These are phyloP conservation scores for Tylopilus sp. DNA, from an alignment of 1,284 basidiomycete species.

Conservation along the genomic window DNA sequence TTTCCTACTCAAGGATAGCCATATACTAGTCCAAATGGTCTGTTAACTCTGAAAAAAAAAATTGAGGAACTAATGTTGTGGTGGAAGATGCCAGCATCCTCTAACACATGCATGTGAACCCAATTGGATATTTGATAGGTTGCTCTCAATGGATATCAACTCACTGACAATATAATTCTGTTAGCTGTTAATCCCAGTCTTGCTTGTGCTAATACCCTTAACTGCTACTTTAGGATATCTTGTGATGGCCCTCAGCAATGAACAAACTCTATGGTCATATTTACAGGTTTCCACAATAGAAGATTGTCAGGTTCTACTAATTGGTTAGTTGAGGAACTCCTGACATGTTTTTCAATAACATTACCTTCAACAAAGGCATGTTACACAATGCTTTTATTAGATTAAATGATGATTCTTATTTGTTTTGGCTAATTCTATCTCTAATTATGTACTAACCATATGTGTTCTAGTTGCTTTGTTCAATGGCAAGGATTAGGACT, in stretches of 20 bases:
- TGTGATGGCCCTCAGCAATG: background rate
- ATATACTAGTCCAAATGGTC: no score
- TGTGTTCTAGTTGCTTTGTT: no score
- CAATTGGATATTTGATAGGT: background rate
- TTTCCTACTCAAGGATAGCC: no score
- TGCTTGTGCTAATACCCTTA: no score
- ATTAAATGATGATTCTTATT: no score
- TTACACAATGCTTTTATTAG: no score
- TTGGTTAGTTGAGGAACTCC: background rate
- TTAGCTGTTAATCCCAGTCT: no score
- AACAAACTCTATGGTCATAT: background rate
- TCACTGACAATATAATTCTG: conserved; percentile 3
- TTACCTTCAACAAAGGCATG: background rate
- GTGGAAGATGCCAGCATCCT: conserved; percentile 10
- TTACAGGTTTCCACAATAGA: background rate
- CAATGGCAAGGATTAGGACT: no score
- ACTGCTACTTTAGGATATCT: background rate
- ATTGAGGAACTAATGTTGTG: conserved; percentile 7
- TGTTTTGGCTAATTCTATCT: no score
- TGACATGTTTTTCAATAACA: conserved; percentile 2
- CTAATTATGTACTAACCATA: no score
- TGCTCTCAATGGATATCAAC: background rate
- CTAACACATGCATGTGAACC: conserved; percentile 1
- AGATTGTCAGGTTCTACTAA: background rate
- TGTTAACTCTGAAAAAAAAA: background rate